Percentiles rank a stretch among this genome's conserved stretches.
These are phyloP conservation scores for Penicillium rolfsii DNA, from an alignment of 2,329 filamentous ascomycete genomes.

Conservation along the genomic window DNA sequence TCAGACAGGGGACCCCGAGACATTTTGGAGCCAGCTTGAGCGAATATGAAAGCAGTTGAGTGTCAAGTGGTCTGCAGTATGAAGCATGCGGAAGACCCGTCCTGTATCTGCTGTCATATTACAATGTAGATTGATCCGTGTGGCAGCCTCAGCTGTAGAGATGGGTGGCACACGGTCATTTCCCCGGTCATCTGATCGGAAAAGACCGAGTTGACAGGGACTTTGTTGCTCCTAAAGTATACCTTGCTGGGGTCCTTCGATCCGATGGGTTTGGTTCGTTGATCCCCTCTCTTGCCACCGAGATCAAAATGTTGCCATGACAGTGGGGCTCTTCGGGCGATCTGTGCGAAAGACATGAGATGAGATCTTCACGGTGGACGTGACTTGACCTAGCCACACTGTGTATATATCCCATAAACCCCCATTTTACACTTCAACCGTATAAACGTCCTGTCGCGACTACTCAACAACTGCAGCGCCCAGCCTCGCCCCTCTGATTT, in stretches of 20 bases:
- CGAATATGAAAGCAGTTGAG: background rate
- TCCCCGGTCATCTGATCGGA: constrained; percentile 1
- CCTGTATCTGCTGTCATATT: background rate
- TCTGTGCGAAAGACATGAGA: background rate
- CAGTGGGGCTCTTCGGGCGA: background rate
- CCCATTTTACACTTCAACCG: too few species aligned
- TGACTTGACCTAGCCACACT: too few species aligned
- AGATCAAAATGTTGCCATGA: background rate
- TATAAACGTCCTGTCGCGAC: too few species aligned
- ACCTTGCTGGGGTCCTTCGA: background rate
- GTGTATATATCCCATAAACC: background rate
- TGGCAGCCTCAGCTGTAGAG: background rate
- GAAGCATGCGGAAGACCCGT: too few species aligned
- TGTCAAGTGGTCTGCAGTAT: too few species aligned
- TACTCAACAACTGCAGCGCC: background rate
- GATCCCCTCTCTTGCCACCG: background rate
- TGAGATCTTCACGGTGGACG: background rate
- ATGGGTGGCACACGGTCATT: background rate
- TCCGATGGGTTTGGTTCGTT: background rate
- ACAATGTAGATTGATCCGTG: background rate
- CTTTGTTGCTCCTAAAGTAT: background rate
- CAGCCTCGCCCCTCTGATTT: background rate
- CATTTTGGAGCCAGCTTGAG: background rate
- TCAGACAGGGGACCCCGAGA: constrained; percentile 2
- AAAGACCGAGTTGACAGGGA: background rate